Conservation (phyloP, 306 rosid species). For the Phaseolus lunatus region DNA sequence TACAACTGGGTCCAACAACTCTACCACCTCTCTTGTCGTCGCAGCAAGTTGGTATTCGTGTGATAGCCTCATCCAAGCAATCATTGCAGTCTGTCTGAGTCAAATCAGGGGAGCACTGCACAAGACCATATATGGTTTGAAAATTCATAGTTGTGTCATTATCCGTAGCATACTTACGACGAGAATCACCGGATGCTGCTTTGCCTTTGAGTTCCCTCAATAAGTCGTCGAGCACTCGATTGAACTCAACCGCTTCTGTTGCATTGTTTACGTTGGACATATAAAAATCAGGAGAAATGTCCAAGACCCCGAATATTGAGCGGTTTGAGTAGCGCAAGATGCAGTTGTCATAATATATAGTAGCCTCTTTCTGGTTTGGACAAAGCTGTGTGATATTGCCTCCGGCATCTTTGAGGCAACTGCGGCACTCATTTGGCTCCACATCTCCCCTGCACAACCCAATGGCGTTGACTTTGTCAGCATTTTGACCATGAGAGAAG, state of each 20-base stretch:
- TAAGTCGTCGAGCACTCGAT: neutral
- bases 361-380: neutral
- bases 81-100: neutral
- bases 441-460: neutral
- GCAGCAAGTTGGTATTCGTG: neutral
- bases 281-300: fast-evolving
- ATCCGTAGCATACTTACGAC: constrained; percentile 34
- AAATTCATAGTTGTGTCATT: neutral
- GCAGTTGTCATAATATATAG: neutral
- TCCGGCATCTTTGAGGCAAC: neutral
- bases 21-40: neutral
- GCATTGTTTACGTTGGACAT: fast-evolving
- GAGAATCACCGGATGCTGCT: constrained; percentile 14
- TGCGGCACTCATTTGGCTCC: neutral
- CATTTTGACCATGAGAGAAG: neutral
- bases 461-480: neutral
- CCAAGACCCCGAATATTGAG: neutral
- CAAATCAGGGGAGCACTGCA: constrained; percentile 57
- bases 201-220: neutral
- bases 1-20: neutral
- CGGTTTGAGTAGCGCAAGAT: neutral
- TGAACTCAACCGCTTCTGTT: neutral
- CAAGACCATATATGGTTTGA: constrained; percentile 35
- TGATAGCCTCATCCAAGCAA: constrained; percentile 22
- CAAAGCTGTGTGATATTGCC: neutral